phyloP scores from a whole-genome alignment of 106 monocot genomes.

The Alisma plantagoaquatica region DNA sequence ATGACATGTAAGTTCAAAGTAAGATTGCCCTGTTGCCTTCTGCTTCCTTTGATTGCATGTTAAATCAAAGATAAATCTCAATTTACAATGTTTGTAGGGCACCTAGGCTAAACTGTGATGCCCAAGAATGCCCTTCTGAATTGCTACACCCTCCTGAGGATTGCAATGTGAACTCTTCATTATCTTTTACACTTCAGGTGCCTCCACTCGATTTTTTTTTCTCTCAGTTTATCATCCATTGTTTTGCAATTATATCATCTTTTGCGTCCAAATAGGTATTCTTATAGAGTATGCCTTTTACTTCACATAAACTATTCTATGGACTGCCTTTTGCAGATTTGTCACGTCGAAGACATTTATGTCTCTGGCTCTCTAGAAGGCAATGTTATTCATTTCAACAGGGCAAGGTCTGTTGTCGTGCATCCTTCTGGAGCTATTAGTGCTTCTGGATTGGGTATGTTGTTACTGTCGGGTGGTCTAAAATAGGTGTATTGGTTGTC shows the following conservation, averaged over 20 bases:
- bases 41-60: background rate
- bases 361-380: slow-evolving; percentile 78
- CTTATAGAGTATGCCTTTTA: too few species aligned
- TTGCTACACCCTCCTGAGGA: slow-evolving; percentile 94
- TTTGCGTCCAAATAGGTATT: background rate
- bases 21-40: slow-evolving; percentile 1
- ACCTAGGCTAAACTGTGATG: slow-evolving; percentile 72
- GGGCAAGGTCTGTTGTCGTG: slow-evolving; percentile 77
- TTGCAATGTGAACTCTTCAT: slow-evolving; percentile 90
- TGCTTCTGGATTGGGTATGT: slow-evolving; percentile 80
- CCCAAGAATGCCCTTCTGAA: slow-evolving; percentile 65
- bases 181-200: slow-evolving; percentile 96
- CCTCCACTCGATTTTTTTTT: background rate
- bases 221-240: background rate
- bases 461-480: too few species aligned
- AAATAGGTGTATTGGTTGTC: too few species aligned
- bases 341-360: slow-evolving; percentile 96
- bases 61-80: background rate
- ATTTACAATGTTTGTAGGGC: slow-evolving; percentile 42
- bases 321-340: slow-evolving; percentile 54
- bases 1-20: slow-evolving; percentile 65
- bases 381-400: slow-evolving; percentile 87
- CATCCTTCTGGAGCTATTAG: slow-evolving; percentile 63
- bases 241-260: background rate
- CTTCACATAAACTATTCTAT: background rate